Percentiles rank a stretch among this genome's conserved stretches.
phyloP scores from a whole-genome alignment of 306 rosid species.

The Albizia julibrissin region DNA sequence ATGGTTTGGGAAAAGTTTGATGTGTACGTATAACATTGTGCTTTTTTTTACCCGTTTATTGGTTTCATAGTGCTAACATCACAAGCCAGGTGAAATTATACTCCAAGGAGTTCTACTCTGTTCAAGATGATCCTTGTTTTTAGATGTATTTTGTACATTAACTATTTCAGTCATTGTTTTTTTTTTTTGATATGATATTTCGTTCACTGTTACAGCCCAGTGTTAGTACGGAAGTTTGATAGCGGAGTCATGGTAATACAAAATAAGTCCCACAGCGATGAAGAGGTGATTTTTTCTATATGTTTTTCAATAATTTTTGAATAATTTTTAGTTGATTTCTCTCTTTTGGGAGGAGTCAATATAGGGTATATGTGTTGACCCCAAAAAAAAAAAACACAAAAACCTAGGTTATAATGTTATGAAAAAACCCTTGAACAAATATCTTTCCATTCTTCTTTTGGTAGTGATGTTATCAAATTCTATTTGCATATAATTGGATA shows the following conservation, averaged over 20 bases:
- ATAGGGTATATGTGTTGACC: background rate
- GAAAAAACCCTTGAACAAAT: conserved; percentile 17
- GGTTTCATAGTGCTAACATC: conserved; percentile 26
- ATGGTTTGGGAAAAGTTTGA: conserved; percentile 95
- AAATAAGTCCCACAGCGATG: conserved; percentile 90
- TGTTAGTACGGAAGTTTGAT: conserved; percentile 90
- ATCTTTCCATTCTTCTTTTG: background rate
- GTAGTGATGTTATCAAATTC: background rate
- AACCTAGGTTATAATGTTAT: background rate
- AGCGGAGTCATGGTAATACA: conserved; percentile 98
- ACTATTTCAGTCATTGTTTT: conserved; percentile 24
- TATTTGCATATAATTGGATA: background rate
- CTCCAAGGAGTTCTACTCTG: conserved; percentile 17
- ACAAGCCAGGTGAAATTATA: background rate
- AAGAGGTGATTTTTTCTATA: conserved; percentile 56
- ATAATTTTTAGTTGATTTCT: background rate
- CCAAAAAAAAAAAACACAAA: background rate
- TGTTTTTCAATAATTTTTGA: background rate
- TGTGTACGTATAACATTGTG: conserved; percentile 63
- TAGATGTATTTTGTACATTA: background rate
- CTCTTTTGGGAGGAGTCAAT: background rate
- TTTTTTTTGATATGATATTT: background rate
- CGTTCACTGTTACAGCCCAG: conserved; percentile 54
- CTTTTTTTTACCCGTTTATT: conserved; percentile 24
- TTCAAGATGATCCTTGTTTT: background rate